Conservation (phyloP, 257 asterid genomes). For the Solanum acaule region DNA sequence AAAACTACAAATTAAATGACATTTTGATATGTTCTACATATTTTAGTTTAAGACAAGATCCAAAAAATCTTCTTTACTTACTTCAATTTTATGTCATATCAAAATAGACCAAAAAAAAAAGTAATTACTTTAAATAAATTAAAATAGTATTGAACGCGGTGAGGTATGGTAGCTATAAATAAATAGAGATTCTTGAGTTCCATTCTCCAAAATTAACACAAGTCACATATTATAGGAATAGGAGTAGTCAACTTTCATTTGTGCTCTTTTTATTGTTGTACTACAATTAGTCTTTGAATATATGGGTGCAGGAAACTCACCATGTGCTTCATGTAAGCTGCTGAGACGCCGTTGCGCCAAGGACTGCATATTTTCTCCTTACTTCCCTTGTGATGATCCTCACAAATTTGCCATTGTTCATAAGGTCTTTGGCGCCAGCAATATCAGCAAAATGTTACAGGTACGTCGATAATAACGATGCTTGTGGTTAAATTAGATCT, state of each 20-base stretch:
- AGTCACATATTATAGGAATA: not conserved
- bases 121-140: not conserved
- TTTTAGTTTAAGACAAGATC: not conserved
- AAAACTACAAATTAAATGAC: not conserved
- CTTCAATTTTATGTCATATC: not conserved
- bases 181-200: not conserved
- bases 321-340: slow-evolving; percentile 66
- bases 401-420: slow-evolving; percentile 65
- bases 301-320: slow-evolving; percentile 12
- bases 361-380: slow-evolving; percentile 57
- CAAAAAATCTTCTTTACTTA: not conserved
- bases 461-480: not conserved
- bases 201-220: not conserved
- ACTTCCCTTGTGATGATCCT: slow-evolving; percentile 54
- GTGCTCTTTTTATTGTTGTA: not conserved
- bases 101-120: not conserved
- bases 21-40: too few relatives aligned
- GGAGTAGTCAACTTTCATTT: not conserved
- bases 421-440: slow-evolving; percentile 65
- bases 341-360: slow-evolving; percentile 59
- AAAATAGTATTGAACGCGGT: not conserved
- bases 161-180: not conserved
- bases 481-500: not conserved
- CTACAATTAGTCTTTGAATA: not conserved
- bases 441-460: slow-evolving; percentile 65